Evolutionary conservation across 75 land plant species (phyloP).

Genomic region (Cryptomeria japonica): DNA sequence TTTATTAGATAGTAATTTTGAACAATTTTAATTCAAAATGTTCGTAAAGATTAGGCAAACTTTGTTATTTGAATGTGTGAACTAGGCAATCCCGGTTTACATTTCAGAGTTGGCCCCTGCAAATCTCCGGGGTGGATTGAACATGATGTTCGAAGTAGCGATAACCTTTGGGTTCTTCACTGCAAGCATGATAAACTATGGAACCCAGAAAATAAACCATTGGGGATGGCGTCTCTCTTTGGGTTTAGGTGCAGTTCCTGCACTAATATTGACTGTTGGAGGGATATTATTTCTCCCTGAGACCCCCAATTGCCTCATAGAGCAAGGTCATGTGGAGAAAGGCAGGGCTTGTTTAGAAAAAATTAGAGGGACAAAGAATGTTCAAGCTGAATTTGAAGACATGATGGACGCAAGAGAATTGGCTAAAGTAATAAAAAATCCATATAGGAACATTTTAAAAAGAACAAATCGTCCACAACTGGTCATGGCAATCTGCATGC

Average conservation of each 20-base stretch:
- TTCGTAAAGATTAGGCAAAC: neutral
- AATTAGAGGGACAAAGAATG: constrained; percentile 63
- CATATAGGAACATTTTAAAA: constrained; percentile 68
- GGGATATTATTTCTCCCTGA: constrained; percentile 65
- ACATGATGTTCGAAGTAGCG: constrained; percentile 79
- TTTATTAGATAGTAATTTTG: neutral
- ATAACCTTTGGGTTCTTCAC: constrained; percentile 71
- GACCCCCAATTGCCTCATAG: constrained; percentile 78
- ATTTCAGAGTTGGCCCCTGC: constrained; percentile 85
- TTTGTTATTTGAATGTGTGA: neutral
- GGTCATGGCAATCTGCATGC: constrained; percentile 73
- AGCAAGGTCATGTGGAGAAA: constrained; percentile 37
- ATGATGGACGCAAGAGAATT: constrained; percentile 65
- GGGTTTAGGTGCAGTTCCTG: constrained; percentile 74
- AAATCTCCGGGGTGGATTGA: constrained; percentile 64
- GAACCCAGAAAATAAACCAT: constrained; percentile 37
- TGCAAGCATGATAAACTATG: constrained; percentile 82
- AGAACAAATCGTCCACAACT: constrained; percentile 75
- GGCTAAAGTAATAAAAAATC: constrained; percentile 58
- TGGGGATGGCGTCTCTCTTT: constrained; percentile 96
- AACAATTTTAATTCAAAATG: neutral
- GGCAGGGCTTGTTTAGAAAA: constrained; percentile 58
- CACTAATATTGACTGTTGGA: constrained; percentile 68
- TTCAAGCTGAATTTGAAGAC: constrained; percentile 69
- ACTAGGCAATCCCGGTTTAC: constrained; percentile 79